These are phyloP conservation scores for Kwoniella sp. DNA, from an alignment of 768 basidiomycete species.

Conservation along the genomic window DNA sequence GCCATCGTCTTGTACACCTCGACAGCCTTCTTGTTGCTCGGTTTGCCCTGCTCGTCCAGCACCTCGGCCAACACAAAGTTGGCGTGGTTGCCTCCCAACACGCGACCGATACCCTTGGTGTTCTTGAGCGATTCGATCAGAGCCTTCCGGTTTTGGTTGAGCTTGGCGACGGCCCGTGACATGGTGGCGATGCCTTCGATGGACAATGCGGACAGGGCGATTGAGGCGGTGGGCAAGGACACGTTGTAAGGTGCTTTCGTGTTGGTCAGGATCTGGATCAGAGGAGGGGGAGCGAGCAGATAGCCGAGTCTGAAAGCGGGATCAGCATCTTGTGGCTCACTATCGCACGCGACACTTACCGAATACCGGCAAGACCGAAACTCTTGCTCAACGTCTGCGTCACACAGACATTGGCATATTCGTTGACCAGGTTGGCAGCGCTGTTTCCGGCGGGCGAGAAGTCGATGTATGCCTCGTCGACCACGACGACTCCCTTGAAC, in stretches of 20 bases:
- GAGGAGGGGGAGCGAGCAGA: conserved; percentile 78
- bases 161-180: conserved; percentile 61
- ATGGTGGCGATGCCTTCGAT: conserved; percentile 61
- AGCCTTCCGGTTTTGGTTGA: conserved; percentile 59
- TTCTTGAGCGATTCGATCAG: conserved; percentile 58
- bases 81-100: conserved; percentile 77
- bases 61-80: conserved; percentile 87
- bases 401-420: conserved; percentile 86
- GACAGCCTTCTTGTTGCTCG: conserved; percentile 55
- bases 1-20: conserved; percentile 75
- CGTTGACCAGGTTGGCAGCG: conserved; percentile 66
- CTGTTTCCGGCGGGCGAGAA: conserved; percentile 65
- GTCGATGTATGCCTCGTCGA: conserved; percentile 98
- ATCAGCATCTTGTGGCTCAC: background rate
- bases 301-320: conserved; percentile 66
- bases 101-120: conserved; percentile 55
- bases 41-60: conserved; percentile 53
- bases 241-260: conserved; percentile 98
- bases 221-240: conserved; percentile 77
- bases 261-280: conserved; percentile 86
- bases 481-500: conserved; percentile 85
- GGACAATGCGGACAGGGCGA: conserved; percentile 74
- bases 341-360: conserved; percentile 56
- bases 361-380: conserved; percentile 90
- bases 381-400: conserved; percentile 95